phyloP scores from a whole-genome alignment of 305 asterid species.

The Coffea humblotiana region DNA sequence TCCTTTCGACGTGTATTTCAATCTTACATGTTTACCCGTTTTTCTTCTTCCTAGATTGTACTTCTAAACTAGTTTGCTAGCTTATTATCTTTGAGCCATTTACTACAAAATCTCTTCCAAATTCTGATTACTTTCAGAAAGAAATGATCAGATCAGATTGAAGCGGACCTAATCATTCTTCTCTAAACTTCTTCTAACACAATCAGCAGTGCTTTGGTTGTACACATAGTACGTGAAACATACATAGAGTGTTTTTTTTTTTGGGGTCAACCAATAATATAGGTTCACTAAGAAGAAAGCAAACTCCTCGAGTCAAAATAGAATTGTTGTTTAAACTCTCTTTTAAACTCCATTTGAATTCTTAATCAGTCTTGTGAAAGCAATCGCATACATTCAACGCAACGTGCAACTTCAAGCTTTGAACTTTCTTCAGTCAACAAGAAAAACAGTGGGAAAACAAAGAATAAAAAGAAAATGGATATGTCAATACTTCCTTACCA shows the following conservation, averaged over 20 bases:
- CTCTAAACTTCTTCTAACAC: neutral
- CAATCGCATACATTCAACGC: neutral
- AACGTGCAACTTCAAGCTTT: neutral
- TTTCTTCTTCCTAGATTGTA: neutral
- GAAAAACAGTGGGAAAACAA: no score
- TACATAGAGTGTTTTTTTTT: no score
- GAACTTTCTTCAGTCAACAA: conserved; percentile 1
- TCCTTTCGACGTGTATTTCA: neutral
- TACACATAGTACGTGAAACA: no score
- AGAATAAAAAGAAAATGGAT: no score
- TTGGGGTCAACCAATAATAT: neutral
- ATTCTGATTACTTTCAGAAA: neutral
- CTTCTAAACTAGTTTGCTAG: neutral
- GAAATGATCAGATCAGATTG: neutral
- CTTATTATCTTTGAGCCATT: no score
- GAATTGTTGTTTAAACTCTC: neutral
- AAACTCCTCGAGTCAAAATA: neutral
- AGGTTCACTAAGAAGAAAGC: neutral
- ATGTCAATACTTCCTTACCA: neutral
- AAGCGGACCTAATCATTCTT: neutral
- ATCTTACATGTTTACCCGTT: neutral
- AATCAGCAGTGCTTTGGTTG: neutral
- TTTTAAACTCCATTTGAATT: neutral
- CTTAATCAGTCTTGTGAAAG: neutral
- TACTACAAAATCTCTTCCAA: neutral